Percentiles rank a stretch among this genome's conserved stretches.
Evolutionary conservation across 176 grass and related monocot species (phyloP).

Genomic region (Tillandsia fasciculata): DNA sequence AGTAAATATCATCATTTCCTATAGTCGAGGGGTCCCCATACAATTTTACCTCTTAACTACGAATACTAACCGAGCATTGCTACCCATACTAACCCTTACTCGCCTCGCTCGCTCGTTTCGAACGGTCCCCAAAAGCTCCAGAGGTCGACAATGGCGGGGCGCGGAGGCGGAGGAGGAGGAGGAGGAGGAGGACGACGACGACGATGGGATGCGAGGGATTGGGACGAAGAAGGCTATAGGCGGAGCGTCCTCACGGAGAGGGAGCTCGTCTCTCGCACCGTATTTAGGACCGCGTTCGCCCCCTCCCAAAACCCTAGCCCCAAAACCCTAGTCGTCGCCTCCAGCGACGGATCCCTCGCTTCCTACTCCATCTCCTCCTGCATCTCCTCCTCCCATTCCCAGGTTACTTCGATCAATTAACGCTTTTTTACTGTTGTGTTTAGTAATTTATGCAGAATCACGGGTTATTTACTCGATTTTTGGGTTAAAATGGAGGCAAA

Average conservation of each 20-base stretch:
- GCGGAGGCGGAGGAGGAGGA: background rate
- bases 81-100: no score
- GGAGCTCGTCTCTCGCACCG: constrained; percentile 48
- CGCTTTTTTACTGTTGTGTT: background rate
- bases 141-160: no score
- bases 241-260: constrained; percentile 46
- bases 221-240: constrained; percentile 44
- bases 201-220: constrained; percentile 12
- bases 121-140: background rate
- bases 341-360: constrained; percentile 60
- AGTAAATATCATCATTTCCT: no score
- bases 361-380: constrained; percentile 27
- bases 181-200: background rate
- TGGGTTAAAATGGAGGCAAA: background rate
- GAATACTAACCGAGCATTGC: no score
- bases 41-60: no score
- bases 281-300: constrained; percentile 68
- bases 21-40: no score
- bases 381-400: background rate
- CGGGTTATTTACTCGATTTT: constrained; percentile 2
- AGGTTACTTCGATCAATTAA: background rate
- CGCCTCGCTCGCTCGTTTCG: background rate
- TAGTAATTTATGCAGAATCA: background rate
- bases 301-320: constrained; percentile 38
- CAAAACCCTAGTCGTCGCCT: constrained; percentile 53